Percentiles rank a stretch among this genome's conserved stretches.
Evolutionary conservation across 441 rosid genomes (phyloP).

Genomic region (Omphalea diandra): DNA sequence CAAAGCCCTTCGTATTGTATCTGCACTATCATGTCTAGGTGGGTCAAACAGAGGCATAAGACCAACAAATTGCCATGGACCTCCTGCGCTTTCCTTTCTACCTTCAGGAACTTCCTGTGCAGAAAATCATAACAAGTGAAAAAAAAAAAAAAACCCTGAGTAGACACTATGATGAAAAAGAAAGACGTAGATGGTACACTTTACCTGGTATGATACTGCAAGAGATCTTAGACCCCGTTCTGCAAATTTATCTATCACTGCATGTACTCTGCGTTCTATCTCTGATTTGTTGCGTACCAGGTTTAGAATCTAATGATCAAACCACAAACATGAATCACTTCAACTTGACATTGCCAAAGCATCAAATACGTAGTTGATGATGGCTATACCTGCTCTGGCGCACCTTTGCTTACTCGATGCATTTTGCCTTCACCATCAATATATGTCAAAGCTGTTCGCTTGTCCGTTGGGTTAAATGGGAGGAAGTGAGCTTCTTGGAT

Average conservation of each 20-base stretch:
- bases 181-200: background rate
- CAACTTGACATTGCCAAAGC: no score
- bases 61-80: conserved; percentile 90
- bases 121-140: conserved; percentile 19
- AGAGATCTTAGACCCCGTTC: conserved; percentile 94
- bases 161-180: background rate
- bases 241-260: conserved; percentile 90
- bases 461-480: conserved; percentile 95
- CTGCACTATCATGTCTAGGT: conserved; percentile 97
- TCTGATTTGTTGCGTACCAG: conserved; percentile 85
- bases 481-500: conserved; percentile 89
- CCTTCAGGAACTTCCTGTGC: conserved; percentile 95
- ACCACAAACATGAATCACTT: conserved; percentile 21
- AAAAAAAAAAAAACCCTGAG: no score
- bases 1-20: conserved; percentile 86
- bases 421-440: conserved; percentile 70
- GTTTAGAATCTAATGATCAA: conserved; percentile 61
- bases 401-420: conserved; percentile 99
- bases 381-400: conserved; percentile 99
- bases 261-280: conserved; percentile 85
- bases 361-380: no score
- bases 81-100: conserved; percentile 81
- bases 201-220: conserved; percentile 93
- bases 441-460: conserved; percentile 91
- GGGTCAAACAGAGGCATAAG: conserved; percentile 99